A percentile compares a stretch with the other conserved stretches of the same genome.
Evolutionary conservation across 805 yeast genomes (phyloP).

Genomic region (Blastobotrys peoriensis): DNA sequence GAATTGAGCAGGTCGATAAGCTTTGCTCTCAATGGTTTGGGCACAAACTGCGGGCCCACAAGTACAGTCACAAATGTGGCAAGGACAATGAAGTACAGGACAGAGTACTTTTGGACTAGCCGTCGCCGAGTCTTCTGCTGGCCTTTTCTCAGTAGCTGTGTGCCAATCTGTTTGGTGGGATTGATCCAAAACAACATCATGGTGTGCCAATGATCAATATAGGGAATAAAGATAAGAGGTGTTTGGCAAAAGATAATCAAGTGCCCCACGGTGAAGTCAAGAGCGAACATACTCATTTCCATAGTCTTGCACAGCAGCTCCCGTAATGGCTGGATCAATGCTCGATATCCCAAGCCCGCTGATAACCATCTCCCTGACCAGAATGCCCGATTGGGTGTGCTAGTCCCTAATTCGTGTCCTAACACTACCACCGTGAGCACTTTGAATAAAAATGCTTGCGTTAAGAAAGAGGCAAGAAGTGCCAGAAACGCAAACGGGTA

Average conservation of each 20-base stretch:
- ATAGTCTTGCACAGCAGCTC: conserved; percentile 80
- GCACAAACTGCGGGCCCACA: conserved; percentile 70
- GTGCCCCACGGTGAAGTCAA: conserved; percentile 86
- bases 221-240: conserved; percentile 74
- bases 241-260: conserved; percentile 69
- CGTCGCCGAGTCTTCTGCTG: conserved; percentile 60
- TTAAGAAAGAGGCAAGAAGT: conserved; percentile 45
- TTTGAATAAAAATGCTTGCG: conserved; percentile 56
- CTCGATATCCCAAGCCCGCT: conserved; percentile 74
- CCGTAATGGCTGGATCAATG: conserved; percentile 78
- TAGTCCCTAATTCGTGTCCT: conserved; percentile 56
- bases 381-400: conserved; percentile 61
- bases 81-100: conserved; percentile 57
- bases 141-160: conserved; percentile 82
- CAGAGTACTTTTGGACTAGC: conserved; percentile 77
- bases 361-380: conserved; percentile 46
- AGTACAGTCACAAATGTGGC: conserved; percentile 58
- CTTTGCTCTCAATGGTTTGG: conserved; percentile 4
- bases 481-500: conserved; percentile 57
- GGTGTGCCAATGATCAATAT: conserved; percentile 85
- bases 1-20: conserved; percentile 20
- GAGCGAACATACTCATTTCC: conserved; percentile 84
- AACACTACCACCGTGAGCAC: conserved; percentile 43
- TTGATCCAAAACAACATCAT: conserved; percentile 92
- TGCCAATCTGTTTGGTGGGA: conserved; percentile 79